Evolutionary conservation across 352 stramenopile genomes (phyloP), one percentile per base, ranked within the genome.

Genomic region (Aphanomyces astaci): DNA sequence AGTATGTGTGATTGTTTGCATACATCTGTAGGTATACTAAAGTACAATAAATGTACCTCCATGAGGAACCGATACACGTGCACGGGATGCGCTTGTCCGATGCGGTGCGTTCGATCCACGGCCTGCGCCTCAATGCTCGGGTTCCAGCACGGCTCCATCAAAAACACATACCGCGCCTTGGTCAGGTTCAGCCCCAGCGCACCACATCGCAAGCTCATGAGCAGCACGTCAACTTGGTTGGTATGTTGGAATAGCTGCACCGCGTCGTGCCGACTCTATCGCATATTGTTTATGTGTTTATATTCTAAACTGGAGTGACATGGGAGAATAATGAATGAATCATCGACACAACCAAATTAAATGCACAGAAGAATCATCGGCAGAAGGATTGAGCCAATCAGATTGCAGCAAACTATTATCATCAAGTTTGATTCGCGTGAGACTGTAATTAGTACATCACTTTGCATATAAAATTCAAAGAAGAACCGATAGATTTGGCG

Each of bases 111-210:
- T 39, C 92, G 84, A 68, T 95, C 88, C 40, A 97, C 82, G 0
- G 90, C 90, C 59, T 98, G 90, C 27, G 71, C 81, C 73, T 98
- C 92, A n/a, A 97, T 74, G 22, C 88, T 95, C 4, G 88, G 89
- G 71, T 98, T 97, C 80, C 89, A 92, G 39, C 87, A 90, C 27
- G 92, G 92, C 76, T 98, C 91, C 81, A 97, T 94, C 53, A 98
- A 80, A 73, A 98, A 98, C 33, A 98, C 89, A 43, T 96, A 84
- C 28, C 88, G 89, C 17, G 92, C 92, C 56, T 90, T 80, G 4
- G 92, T 98, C 40, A 98, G 79, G 65, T 98, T 98, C 54, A 98
- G 83, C 13, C 92, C 93, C 22, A 95, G 79, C 4, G 89, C 90
- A 43, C 93, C 93, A 1, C 86, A 92, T 45, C 88, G 87, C 36